Evolutionary conservation across 805 yeast genomes (phyloP), one percentile per base, ranked within the genome.

Genomic region (Starmerella gropengiesseri): DNA sequence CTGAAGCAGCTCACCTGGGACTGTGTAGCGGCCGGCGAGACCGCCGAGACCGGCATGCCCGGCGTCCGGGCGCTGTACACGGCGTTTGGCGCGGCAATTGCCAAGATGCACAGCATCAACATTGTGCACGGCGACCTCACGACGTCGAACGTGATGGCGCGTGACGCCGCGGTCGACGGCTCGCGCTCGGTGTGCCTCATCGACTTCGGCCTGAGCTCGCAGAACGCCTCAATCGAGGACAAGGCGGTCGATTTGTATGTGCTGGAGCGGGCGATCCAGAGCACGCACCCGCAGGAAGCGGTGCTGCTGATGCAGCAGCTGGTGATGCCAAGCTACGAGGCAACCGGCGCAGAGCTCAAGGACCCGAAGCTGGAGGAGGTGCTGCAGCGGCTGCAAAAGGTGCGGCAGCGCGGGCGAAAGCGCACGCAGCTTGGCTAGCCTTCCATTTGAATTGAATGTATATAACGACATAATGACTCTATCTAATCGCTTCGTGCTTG

Each of bases 181-280:
- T n/a, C 13, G 27, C 8, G 31, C 27, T 26, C 25, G 22, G 56
- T 87, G 13, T 73, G 67, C 26, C 61, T 91, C 50, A 91, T 91
- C 42, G 98, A 91, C 58, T 91, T 91, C 63, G 98, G 98, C 0
- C 67, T 91, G 16, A 81, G 94, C 2, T 75, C 86, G 11, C 77
- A 77, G 44, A 76, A 94, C 0, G 55, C 52, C 2, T 38, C 43
- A 7, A 22, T 42, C 16, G 98, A 91, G 55, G 97, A 89, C 56
- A 86, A 84, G 60, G 97, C 97, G 3, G 98, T 91, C n/a, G 98
- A 91, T 60, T 61, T 91, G 46, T 91, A 91, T 55, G 97, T 91
- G 9, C 63, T 91, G 47, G 98, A 91, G 61, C 68, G 97, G 54
- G 97, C 98, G 0, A 71, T 91, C 16, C 64, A 75, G 23, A 83